These are phyloP conservation scores for Gigaspora rosea DNA, from an alignment of 192 early-diverging fungal genomes.

Conservation along the genomic window DNA sequence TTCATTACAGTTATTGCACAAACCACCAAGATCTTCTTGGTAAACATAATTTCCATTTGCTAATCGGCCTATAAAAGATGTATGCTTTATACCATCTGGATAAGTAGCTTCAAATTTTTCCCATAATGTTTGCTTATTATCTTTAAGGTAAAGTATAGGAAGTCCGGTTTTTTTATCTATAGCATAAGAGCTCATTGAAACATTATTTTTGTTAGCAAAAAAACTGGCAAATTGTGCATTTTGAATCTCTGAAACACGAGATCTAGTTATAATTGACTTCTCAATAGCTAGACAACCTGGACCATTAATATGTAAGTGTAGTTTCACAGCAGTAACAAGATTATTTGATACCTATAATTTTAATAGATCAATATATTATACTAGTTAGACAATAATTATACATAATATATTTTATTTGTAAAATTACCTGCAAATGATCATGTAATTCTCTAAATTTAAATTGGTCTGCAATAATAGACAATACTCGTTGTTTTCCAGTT, in stretches of 20 bases:
- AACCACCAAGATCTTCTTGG: background rate
- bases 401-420: no score
- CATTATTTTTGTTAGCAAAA: conserved; percentile 3
- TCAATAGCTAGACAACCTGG: background rate
- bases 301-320: background rate
- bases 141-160: background rate
- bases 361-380: no score
- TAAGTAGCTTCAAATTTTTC: conserved; percentile 5
- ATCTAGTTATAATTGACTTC: background rate
- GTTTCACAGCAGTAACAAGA: background rate
- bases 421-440: background rate
- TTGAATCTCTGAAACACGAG: background rate
- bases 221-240: background rate
- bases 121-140: conserved; percentile 4
- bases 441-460: background rate
- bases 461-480: background rate
- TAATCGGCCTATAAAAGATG: background rate
- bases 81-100: background rate
- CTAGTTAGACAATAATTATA: no score
- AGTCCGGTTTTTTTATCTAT: background rate
- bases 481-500: background rate
- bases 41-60: background rate
- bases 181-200: conserved; percentile 2
- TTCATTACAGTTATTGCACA: conserved; percentile 7
- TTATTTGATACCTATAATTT: background rate